Evolutionary conservation across 192 early-diverging fungal genomes (phyloP), one percentile per base, ranked within the genome.

Genomic region (Podochytrium sp.): DNA sequence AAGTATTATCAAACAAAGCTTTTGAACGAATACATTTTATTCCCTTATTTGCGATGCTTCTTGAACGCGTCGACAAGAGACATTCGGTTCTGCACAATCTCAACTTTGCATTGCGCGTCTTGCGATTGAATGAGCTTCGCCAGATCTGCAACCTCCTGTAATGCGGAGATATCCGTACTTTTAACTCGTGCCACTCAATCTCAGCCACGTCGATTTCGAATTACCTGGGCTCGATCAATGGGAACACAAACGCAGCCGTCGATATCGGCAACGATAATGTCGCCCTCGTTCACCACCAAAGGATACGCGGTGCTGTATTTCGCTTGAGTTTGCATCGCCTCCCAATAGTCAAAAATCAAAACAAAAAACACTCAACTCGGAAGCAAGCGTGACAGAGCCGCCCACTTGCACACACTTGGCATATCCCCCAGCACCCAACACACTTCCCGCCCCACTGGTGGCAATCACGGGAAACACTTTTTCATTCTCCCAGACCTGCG

Each of bases 161-260:
- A 38, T 63, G 6, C n/a, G 47, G n/a, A 58, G 12, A n/a, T n/a
- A n/a, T n/a, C n/a, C n/a, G n/a, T n/a, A n/a, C n/a, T n/a, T n/a
- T n/a, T n/a, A n/a, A n/a, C 20, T 47, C 43, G 32, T 63, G 12
- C 34, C 6, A 7, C 10, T 12, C 18, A 14, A 6, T 29, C 35
- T 63, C 10, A n/a, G 7, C 6, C 7, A 16, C 43, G 6, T 34
- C 32, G 5, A 10, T 27, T 34, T 41, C 12, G 20, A 40, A 10
- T 27, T 53, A 57, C 70, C 70, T 72, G 39, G 3, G 32, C 58
- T 23, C 72, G 58, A 3, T 74, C 75, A 10, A 39, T 10, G 2
- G 86, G 86, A 20, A 88, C 63, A 5, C 71, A 30, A 61, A 88
- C 82, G 2, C 78, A 82, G 3, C 86, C 86, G 60, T 88, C 82